These are phyloP conservation scores for Sporothrix dimorphospora DNA, from an alignment of 2,329 filamentous ascomycete species.

Conservation along the genomic window DNA sequence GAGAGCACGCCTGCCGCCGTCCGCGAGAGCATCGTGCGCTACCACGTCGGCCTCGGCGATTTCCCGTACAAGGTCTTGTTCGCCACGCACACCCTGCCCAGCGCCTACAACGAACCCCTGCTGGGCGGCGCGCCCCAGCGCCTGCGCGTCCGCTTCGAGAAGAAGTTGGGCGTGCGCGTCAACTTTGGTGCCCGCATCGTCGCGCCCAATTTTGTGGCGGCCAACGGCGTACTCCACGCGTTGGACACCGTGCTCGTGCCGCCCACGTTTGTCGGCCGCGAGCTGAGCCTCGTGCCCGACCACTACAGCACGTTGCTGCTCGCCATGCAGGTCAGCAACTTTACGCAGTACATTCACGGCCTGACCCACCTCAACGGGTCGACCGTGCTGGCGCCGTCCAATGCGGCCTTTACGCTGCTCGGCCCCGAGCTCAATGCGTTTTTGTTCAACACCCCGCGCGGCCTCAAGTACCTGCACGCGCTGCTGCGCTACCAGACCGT, in stretches of 20 bases:
- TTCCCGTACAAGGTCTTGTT: slow-evolving; percentile 70
- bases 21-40: slow-evolving; percentile 65
- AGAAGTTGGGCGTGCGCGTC: slow-evolving; percentile 65
- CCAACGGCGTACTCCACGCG: slow-evolving; percentile 81
- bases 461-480: slow-evolving; percentile 74
- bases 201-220: slow-evolving; percentile 70
- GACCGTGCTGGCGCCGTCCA: slow-evolving; percentile 81
- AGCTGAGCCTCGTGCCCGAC: slow-evolving; percentile 67
- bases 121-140: slow-evolving; percentile 72
- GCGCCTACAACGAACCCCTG: slow-evolving; percentile 59
- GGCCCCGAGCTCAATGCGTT: slow-evolving; percentile 77
- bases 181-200: slow-evolving; percentile 79
- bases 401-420: slow-evolving; percentile 77
- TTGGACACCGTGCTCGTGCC: slow-evolving; percentile 76
- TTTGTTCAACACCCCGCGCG: slow-evolving; percentile 75
- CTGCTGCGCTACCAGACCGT: slow-evolving; percentile 80
- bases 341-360: slow-evolving; percentile 63
- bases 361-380: slow-evolving; percentile 58
- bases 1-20: slow-evolving; percentile 72
- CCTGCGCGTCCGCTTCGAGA: slow-evolving; percentile 65
- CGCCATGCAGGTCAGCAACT: slow-evolving; percentile 73
- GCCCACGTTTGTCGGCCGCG: slow-evolving; percentile 62
- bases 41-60: slow-evolving; percentile 72
- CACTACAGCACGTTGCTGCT: slow-evolving; percentile 80
- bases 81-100: slow-evolving; percentile 73